Base-by-base conservation (phyloP, 2,329 filamentous ascomycete species). In the Colletotrichum caudatum region DNA sequence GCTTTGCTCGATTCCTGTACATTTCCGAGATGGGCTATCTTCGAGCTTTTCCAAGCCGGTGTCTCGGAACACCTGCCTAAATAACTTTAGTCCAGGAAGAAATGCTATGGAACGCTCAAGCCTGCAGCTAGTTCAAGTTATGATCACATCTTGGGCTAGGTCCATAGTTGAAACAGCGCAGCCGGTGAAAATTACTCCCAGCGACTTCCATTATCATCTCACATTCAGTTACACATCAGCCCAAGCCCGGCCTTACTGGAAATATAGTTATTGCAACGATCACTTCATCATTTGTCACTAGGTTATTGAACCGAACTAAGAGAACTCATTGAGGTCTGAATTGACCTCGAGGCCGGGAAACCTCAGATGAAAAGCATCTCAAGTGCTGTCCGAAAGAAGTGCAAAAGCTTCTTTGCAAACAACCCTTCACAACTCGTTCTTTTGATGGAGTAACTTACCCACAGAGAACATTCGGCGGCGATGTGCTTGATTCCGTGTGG, bases 31-130 rank as follows among this genome's bases (percentile, higher is more conserved):
- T 66, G 0, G 54, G 33, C 2, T n/a, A 46, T 48, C 2, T 37
- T 66, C 2, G 54, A 59, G 23, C 53, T 61, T 39, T 60, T 54
- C n/a, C 56, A 66, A 16, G 59, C 16, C 5, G 44, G 16, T n/a
- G 44, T 69, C 33, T 66, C 37, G 1, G 6, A 2, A n/a, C 9
- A 44, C 16, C 39, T 41, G 18, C 7, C 16, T 8, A 5, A 20
- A 2, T 44, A 20, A 6, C 18, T 44, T 20, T 44, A 1, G 5
- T 20, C 18, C 6, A 3, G n/a, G 44, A 8, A n/a, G 18, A 44
- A 44, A 18, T 7, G 16, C 6, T 0, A 44, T 44, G 16, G 18
- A 18, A 20, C 16, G 18, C 18, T 18, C 1, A 18, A 6, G 16
- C 5, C 39, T 41, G 6, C 16, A 44, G 6, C 4, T 44, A 14